Percentiles rank a stretch among this genome's conserved stretches.
Evolutionary conservation across 1,139 yeast species (phyloP).

Genomic region (Geotrichum restrictum): DNA sequence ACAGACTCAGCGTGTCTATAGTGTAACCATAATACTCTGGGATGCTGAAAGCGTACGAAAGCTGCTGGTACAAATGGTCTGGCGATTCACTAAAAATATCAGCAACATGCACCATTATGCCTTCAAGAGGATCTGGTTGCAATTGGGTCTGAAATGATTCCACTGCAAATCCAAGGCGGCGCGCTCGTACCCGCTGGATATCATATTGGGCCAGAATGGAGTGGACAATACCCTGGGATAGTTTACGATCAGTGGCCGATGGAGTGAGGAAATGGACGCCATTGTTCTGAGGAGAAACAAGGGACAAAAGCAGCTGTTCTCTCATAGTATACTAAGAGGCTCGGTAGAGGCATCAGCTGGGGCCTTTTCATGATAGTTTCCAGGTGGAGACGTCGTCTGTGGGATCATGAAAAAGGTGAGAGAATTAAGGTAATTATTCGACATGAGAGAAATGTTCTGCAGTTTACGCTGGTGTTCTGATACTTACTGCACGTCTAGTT

Average conservation of each 20-base stretch:
- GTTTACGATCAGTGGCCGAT: constrained; percentile 1
- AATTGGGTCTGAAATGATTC: neutral
- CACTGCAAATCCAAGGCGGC: constrained; percentile 4
- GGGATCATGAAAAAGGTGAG: no score
- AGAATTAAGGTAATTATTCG: no score
- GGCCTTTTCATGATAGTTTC: neutral
- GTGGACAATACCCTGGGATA: constrained; percentile 1
- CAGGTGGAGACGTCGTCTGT: no score
- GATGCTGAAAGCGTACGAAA: constrained; percentile 13
- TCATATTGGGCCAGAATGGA: constrained; percentile 1
- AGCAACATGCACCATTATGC: constrained; percentile 8
- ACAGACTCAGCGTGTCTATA: constrained; percentile 9
- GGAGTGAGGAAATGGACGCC: constrained; percentile 8
- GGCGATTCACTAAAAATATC: neutral
- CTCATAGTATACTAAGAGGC: neutral
- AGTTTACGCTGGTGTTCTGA: no score
- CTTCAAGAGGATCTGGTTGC: neutral
- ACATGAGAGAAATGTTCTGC: no score
- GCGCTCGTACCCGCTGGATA: constrained; percentile 9
- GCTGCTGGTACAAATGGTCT: constrained; percentile 6
- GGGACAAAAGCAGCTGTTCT: neutral
- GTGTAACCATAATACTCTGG: constrained; percentile 22
- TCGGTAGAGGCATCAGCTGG: neutral
- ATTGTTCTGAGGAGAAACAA: constrained; percentile 9
- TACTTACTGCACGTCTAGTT: no score